These are phyloP conservation scores for Senna tora DNA, from an alignment of 306 rosid genomes.

Conservation along the genomic window DNA sequence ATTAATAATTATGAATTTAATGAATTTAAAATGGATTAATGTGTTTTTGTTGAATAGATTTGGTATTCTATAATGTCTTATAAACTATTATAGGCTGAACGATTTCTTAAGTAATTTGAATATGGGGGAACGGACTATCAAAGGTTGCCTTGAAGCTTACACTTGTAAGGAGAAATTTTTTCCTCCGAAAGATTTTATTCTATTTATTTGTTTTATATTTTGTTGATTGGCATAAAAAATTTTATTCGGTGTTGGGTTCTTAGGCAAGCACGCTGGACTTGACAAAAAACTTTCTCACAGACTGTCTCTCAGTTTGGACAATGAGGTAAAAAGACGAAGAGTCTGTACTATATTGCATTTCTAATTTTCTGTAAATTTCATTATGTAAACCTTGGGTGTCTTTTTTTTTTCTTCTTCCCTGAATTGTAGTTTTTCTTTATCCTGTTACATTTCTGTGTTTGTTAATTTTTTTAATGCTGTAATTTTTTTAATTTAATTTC, in stretches of 20 bases:
- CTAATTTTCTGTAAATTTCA: background rate
- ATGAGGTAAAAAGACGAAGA: slow-evolving; percentile 60
- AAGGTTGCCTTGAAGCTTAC: slow-evolving; percentile 90
- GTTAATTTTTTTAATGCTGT: background rate
- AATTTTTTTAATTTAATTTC: slow-evolving; percentile 13
- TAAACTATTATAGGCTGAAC: slow-evolving; percentile 57
- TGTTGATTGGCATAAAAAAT: slow-evolving; percentile 27
- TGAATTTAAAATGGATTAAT: slow-evolving; percentile 16
- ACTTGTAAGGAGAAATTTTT: slow-evolving; percentile 66
- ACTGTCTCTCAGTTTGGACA: slow-evolving; percentile 85
- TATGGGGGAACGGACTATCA: slow-evolving; percentile 92
- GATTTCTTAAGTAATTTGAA: slow-evolving; percentile 72
- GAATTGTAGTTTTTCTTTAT: too few relatives aligned
- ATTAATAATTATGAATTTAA: slow-evolving; percentile 45
- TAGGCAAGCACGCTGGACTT: slow-evolving; percentile 92
- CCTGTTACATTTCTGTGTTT: background rate
- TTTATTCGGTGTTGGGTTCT: slow-evolving; percentile 2
- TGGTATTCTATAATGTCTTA: background rate
- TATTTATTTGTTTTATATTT: background rate
- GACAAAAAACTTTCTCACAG: slow-evolving; percentile 91
- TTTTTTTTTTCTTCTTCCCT: background rate
- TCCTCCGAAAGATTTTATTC: background rate
- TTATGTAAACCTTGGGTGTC: background rate
- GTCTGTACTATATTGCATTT: background rate
- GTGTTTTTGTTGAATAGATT: background rate